Evolutionary conservation across 1,284 basidiomycete genomes (phyloP).

Genomic region (Cutaneotrichosporon sp.): DNA sequence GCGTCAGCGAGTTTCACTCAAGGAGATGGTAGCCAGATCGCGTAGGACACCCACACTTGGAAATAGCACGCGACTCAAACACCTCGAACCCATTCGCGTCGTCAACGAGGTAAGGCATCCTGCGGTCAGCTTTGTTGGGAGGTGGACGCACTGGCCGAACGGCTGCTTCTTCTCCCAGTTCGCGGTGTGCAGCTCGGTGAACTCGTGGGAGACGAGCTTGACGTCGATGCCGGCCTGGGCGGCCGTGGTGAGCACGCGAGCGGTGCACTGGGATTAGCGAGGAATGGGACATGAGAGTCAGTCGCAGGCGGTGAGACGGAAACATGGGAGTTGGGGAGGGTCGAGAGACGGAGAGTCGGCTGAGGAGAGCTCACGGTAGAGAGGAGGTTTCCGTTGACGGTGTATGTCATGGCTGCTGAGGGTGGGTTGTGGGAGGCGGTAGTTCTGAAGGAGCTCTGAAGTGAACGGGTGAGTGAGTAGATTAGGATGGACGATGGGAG

Average conservation of each 20-base stretch:
- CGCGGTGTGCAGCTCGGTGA: slow-evolving; percentile 52
- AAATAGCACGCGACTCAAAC: slow-evolving; percentile 58
- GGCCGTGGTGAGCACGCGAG: slow-evolving; percentile 21
- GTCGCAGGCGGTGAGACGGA: no score
- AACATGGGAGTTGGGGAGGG: no score
- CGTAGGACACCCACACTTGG: slow-evolving; percentile 49
- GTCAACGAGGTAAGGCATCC: slow-evolving; percentile 57
- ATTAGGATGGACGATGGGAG: no score
- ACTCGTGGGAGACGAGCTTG: slow-evolving; percentile 23
- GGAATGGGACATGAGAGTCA: no score
- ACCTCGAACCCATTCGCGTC: slow-evolving; percentile 31
- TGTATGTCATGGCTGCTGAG: slow-evolving; percentile 10
- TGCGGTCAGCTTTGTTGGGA: background rate
- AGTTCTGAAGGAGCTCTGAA: background rate
- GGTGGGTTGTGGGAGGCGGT: no score
- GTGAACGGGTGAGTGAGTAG: background rate
- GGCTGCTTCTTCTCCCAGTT: slow-evolving; percentile 56
- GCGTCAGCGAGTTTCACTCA: background rate
- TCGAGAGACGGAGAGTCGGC: no score
- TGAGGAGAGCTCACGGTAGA: no score
- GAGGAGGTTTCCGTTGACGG: slow-evolving; percentile 18
- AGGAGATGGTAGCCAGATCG: slow-evolving; percentile 46
- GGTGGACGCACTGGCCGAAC: slow-evolving; percentile 56
- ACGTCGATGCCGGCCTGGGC: slow-evolving; percentile 24
- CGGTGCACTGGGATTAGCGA: slow-evolving; percentile 20